A percentile compares a stretch with the other conserved stretches of the same genome.
These are phyloP conservation scores for Tetrapisispora arboricola DNA, from an alignment of 805 yeast genomes.

Conservation along the genomic window DNA sequence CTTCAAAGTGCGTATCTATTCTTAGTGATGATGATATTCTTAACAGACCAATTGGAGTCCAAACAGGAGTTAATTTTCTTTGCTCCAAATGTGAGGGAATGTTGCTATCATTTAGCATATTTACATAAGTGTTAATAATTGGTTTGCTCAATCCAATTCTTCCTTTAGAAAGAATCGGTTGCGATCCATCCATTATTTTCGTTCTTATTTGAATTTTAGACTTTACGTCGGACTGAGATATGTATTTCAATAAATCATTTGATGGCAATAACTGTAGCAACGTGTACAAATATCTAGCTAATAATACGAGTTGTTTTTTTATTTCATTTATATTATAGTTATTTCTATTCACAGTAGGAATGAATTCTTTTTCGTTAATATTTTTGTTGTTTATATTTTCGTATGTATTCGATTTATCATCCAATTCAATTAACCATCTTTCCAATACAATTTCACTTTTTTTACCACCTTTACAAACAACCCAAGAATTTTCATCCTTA, in stretches of 20 bases:
- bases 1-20: conserved; percentile 52
- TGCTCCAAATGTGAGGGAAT: conserved; percentile 45
- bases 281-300: conserved; percentile 66
- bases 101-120: conserved; percentile 28
- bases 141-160: conserved; percentile 74
- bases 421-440: conserved; percentile 85
- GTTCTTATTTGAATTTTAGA: conserved; percentile 35
- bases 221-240: conserved; percentile 22
- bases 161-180: conserved; percentile 71
- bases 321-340: conserved; percentile 26
- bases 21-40: conserved; percentile 74
- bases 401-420: conserved; percentile 29
- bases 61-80: conserved; percentile 56
- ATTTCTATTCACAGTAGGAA: conserved; percentile 10
- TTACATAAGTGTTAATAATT: conserved; percentile 34
- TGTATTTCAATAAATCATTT: conserved; percentile 42
- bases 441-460: conserved; percentile 85
- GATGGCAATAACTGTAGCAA: conserved; percentile 61
- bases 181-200: conserved; percentile 63
- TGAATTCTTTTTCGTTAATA: not conserved
- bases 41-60: conserved; percentile 66
- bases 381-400: conserved; percentile 24
- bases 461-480: conserved; percentile 49
- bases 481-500: conserved; percentile 42
- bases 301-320: conserved; percentile 62